Percentiles rank a stretch among this genome's conserved stretches.
phyloP scores from a whole-genome alignment of 2,329 filamentous ascomycete species.

The Aureobasidium sp. region DNA sequence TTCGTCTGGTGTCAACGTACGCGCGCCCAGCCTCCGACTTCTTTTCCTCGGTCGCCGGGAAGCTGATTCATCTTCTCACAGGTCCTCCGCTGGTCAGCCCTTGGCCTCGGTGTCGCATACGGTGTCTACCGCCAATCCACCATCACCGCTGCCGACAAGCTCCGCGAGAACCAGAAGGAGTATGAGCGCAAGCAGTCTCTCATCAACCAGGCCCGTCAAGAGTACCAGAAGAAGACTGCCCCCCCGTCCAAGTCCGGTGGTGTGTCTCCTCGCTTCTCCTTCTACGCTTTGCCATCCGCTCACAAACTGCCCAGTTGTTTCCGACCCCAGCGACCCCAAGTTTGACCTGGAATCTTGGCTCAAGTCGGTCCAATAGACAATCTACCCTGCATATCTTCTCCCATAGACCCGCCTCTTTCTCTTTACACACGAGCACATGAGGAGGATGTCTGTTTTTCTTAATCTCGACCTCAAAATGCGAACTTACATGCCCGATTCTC shows the following conservation, averaged over 20 bases:
- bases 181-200: constrained; percentile 86
- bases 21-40: constrained; percentile 12
- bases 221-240: constrained; percentile 72
- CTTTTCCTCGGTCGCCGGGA: background rate
- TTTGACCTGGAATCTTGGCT: constrained; percentile 90
- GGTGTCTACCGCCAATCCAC: constrained; percentile 88
- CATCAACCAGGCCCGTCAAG: constrained; percentile 88
- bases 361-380: constrained; percentile 16
- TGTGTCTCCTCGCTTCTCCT: constrained; percentile 21
- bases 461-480: constrained; percentile 7
- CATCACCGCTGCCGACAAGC: constrained; percentile 65
- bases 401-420: constrained; percentile 4
- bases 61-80: constrained; percentile 35
- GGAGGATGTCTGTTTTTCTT: constrained; percentile 11
- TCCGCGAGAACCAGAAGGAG: constrained; percentile 66
- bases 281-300: background rate
- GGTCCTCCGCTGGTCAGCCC: constrained; percentile 96
- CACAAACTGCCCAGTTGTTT: constrained; percentile 49
- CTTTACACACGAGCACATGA: background rate
- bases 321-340: constrained; percentile 75
- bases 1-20: constrained; percentile 24
- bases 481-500: background rate
- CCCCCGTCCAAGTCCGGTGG: constrained; percentile 38
- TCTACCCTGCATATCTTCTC: background rate
- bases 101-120: constrained; percentile 88